Conservation (phyloP, 176 grass and related monocot species). For the Bolboschoenus planiculmis region DNA sequence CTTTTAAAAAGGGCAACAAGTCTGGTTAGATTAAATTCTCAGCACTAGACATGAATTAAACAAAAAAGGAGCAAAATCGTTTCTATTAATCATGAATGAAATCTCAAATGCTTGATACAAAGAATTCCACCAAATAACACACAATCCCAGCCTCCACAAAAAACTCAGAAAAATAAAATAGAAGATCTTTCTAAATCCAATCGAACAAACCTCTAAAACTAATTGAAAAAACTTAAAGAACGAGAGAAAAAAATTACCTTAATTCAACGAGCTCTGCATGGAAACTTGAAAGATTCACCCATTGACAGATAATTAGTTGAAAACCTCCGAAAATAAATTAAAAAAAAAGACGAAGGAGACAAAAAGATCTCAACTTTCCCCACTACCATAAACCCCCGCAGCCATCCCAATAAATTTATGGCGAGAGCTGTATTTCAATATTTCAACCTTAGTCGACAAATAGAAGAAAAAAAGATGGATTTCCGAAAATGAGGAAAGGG, state of each 20-base stretch:
- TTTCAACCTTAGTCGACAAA: too few relatives aligned
- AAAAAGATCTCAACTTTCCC: constrained; percentile 24
- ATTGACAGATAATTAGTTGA: constrained; percentile 2
- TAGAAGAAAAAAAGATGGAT: background rate
- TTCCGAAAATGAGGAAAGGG: constrained; percentile 13
- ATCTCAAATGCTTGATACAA: background rate
- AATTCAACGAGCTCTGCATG: background rate
- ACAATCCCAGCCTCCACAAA: constrained; percentile 1
- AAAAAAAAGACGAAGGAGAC: background rate
- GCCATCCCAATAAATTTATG: constrained; percentile 16
- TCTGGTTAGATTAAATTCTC: constrained; percentile 15
- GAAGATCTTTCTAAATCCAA: constrained; percentile 11
- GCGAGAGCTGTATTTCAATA: background rate
- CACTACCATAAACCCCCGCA: constrained; percentile 21
- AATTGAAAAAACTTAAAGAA: background rate
- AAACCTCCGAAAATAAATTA: background rate
- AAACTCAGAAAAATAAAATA: background rate
- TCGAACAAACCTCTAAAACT: constrained; percentile 5
- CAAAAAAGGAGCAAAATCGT: background rate
- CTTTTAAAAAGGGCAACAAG: background rate
- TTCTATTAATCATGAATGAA: background rate
- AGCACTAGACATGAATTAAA: background rate
- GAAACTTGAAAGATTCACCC: background rate
- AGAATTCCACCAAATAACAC: constrained; percentile 9
- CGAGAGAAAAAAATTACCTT: constrained; percentile 5